Conservation (phyloP, 2,329 filamentous ascomycete genomes). For the Akanthomyces lecanii region DNA sequence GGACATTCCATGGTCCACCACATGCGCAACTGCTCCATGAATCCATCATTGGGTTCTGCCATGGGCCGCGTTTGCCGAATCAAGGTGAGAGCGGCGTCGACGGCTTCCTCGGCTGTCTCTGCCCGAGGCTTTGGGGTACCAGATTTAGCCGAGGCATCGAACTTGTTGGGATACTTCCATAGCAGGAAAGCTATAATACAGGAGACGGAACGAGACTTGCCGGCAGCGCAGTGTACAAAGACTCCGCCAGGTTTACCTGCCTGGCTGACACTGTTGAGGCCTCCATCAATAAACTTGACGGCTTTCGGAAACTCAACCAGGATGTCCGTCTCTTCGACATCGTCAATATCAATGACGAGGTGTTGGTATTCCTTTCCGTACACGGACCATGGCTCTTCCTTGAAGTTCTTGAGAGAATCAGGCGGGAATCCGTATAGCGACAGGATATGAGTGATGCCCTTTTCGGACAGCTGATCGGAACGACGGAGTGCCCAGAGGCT, state of each 20-base stretch:
- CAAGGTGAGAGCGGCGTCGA: slow-evolving; percentile 59
- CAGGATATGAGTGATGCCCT: slow-evolving; percentile 84
- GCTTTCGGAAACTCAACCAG: slow-evolving; percentile 73
- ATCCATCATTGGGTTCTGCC: slow-evolving; percentile 85
- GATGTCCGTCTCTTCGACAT: slow-evolving; percentile 84
- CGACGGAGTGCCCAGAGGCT: slow-evolving; percentile 78
- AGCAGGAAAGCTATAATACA: slow-evolving; percentile 83
- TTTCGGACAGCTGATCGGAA: slow-evolving; percentile 63
- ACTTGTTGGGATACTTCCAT: slow-evolving; percentile 55
- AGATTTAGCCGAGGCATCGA: slow-evolving; percentile 38
- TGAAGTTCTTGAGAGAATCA: slow-evolving; percentile 38
- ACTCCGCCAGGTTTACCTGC: slow-evolving; percentile 37
- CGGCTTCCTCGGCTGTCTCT: slow-evolving; percentile 44
- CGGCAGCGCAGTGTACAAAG: slow-evolving; percentile 78
- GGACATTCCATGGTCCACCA: slow-evolving; percentile 88
- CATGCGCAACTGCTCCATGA: slow-evolving; percentile 81
- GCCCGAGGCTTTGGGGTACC: slow-evolving; percentile 24
- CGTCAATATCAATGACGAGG: slow-evolving; percentile 78
- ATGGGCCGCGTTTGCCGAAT: slow-evolving; percentile 68
- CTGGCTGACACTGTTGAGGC: slow-evolving; percentile 41
- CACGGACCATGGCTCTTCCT: slow-evolving; percentile 45
- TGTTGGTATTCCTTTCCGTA: slow-evolving; percentile 62
- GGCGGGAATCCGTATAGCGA: slow-evolving; percentile 64
- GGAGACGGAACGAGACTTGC: slow-evolving; percentile 87
- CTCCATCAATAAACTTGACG: slow-evolving; percentile 79